These are phyloP conservation scores for Chytridium lagenaria DNA, from an alignment of 371 early-diverging fungal species.

Conservation along the genomic window DNA sequence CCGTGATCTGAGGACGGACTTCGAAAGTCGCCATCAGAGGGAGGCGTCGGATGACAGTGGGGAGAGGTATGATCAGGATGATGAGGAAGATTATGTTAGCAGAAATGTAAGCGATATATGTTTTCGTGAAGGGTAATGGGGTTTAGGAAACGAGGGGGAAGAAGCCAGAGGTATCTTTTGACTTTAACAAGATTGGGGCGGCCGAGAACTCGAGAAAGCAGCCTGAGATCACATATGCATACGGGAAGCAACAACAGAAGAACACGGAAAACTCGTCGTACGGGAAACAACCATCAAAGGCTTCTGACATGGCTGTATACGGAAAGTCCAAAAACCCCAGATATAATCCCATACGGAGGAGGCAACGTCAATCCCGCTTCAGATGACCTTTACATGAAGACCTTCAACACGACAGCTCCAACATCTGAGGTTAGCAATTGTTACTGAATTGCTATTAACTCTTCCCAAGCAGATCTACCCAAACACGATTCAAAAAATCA, in stretches of 20 bases:
- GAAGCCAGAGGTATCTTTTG: no score
- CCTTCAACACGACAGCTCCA: slow-evolving; percentile 26
- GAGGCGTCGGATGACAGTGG: background rate
- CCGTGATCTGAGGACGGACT: background rate
- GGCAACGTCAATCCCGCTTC: slow-evolving; percentile 29
- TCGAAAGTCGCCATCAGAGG: background rate
- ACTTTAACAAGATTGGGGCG: no score
- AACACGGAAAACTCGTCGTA: background rate
- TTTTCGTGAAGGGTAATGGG: no score
- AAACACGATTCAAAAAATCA: background rate
- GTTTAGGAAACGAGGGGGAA: background rate
- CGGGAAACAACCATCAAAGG: background rate
- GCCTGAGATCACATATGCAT: no score
- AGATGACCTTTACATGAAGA: slow-evolving; percentile 31
- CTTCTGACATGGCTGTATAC: slow-evolving; percentile 8
- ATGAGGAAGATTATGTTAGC: slow-evolving; percentile 9
- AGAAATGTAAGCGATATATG: background rate
- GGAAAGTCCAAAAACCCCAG: slow-evolving; percentile 12
- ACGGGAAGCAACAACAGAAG: background rate
- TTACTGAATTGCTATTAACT: background rate
- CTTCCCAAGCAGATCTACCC: slow-evolving; percentile 5
- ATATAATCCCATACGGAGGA: slow-evolving; percentile 25
- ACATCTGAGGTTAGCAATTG: slow-evolving; percentile 16
- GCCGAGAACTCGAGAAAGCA: no score
- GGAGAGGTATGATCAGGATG: no score